These are phyloP conservation scores for Serendipita vermifera DNA, from an alignment of 768 basidiomycete species.

Conservation along the genomic window DNA sequence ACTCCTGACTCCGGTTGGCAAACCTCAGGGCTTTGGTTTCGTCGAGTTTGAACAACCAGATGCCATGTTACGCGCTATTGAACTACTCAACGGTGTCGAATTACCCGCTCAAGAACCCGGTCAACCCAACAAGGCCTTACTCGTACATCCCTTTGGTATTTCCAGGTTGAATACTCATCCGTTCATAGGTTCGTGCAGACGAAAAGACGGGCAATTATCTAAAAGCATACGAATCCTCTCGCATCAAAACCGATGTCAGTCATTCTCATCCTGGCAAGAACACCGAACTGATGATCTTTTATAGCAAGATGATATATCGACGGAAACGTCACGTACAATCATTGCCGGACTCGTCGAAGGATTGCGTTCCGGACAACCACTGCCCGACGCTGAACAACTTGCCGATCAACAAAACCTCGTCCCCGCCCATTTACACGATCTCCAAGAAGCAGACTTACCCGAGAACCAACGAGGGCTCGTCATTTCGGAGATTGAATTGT, in stretches of 20 bases:
- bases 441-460: constrained; percentile 92
- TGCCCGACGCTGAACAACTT: constrained; percentile 52
- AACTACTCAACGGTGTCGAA: constrained; percentile 48
- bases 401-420: constrained; percentile 83
- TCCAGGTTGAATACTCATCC: constrained; percentile 26
- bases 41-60: constrained; percentile 92
- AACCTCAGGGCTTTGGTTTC: constrained; percentile 94
- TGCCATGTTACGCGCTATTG: constrained; percentile 65
- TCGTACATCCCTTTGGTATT: constrained; percentile 40
- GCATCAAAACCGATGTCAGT: constrained; percentile 72
- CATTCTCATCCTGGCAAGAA: neutral
- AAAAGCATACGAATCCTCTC: constrained; percentile 69
- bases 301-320: constrained; percentile 59
- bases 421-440: constrained; percentile 91
- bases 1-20: constrained; percentile 80
- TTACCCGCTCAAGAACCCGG: constrained; percentile 50
- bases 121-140: constrained; percentile 47
- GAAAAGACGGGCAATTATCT: constrained; percentile 84
- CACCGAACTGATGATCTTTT: constrained; percentile 1
- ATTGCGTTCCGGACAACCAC: constrained; percentile 63
- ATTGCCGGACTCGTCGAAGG: constrained; percentile 51
- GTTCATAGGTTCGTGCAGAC: constrained; percentile 75
- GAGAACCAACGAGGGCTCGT: constrained; percentile 87
- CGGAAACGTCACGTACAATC: constrained; percentile 47
- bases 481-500: constrained; percentile 91